A percentile compares a stretch with the other conserved stretches of the same genome.
Conservation (phyloP, 495 filamentous ascomycete genomes). For the Pseudevernia furfuracea region DNA sequence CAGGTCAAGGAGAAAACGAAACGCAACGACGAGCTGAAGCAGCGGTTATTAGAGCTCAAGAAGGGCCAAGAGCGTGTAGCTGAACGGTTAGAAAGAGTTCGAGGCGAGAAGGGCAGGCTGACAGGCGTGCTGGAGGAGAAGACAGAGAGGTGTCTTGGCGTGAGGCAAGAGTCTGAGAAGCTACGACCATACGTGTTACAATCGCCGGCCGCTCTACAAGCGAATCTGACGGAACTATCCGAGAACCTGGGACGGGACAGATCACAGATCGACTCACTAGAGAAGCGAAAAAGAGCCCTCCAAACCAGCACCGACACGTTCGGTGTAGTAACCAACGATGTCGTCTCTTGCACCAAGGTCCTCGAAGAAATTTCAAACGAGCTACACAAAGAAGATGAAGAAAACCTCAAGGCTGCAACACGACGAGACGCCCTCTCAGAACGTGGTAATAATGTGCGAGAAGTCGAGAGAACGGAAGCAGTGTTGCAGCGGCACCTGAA, state of each 20-base stretch:
- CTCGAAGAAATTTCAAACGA: constrained; percentile 81
- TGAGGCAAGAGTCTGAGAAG: constrained; percentile 73
- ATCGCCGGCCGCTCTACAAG: constrained; percentile 72
- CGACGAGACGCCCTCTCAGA: constrained; percentile 84
- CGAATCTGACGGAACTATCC: constrained; percentile 70
- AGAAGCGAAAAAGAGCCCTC: constrained; percentile 76
- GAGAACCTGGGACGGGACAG: constrained; percentile 70
- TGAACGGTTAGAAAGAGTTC: constrained; percentile 66
- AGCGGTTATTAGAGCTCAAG: constrained; percentile 65
- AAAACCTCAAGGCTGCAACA: constrained; percentile 63
- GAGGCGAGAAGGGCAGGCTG: constrained; percentile 61
- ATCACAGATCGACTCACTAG: constrained; percentile 73
- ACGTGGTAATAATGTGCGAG: constrained; percentile 76
- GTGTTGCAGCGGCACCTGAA: constrained; percentile 74
- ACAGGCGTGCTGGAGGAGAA: constrained; percentile 71
- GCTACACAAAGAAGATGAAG: constrained; percentile 83
- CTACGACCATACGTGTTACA: constrained; percentile 86
- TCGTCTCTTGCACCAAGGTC: constrained; percentile 74
- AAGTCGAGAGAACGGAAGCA: constrained; percentile 81
- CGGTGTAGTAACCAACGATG: constrained; percentile 70
- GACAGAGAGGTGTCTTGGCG: constrained; percentile 51
- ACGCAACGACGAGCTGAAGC: constrained; percentile 78
- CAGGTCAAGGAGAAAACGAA: constrained; percentile 72
- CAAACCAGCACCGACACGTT: constrained; percentile 90
- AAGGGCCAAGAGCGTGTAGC: constrained; percentile 70